Base-by-base conservation (phyloP, 208 protist genomes). In the Leptomonas pyrrhocoris region DNA sequence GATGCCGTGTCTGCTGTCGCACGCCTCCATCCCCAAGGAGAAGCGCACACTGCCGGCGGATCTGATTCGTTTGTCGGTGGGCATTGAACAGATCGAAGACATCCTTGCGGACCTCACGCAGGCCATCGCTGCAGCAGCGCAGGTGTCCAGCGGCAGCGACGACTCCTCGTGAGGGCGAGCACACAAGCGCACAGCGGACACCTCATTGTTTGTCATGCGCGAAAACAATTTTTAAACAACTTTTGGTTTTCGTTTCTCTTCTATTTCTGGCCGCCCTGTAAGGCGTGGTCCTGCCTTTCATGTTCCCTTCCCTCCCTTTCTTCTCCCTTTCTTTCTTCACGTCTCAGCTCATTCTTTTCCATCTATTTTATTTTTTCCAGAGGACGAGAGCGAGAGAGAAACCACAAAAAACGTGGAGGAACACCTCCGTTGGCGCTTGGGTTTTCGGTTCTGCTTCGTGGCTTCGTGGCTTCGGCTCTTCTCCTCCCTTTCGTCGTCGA, bases 41-140 rank as follows among this genome's bases (percentile, higher is more conserved):
- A 83, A 96, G 75, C 91, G 89, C 58, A 92, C 84, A 19, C 74
- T 94, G 18, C 85, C 89, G n/a, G 88, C 88, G 34, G 86, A 88
- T 49, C 83, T 99, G 31, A 90, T 98, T 62, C 81, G 97, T 15
- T 77, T 98, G 15, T 97, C 88, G n/a, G 80, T 98, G 49, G 97
- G 97, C 48, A 94, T 99, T 75, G 96, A 99, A 74, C 90, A 98
- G 55, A 79, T 88, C 49, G 81, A 94, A 38, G 97, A 99, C 73
- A 85, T 99, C 19, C 51, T 98, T 23, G 79, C 70, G 0, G 96
- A 98, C 79, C 72, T 98, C 2, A 63, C 77, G 18, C 73, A 87
- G 59, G 95, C 95, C 30, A 75, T 98, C 18, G 88, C 86, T 45
- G 79, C 80, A 28, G 82, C 84, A 7, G 77, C 77, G 46, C 30